Conservation (phyloP, 805 yeast genomes). For the Sugiyamaella qingdaonensis region DNA sequence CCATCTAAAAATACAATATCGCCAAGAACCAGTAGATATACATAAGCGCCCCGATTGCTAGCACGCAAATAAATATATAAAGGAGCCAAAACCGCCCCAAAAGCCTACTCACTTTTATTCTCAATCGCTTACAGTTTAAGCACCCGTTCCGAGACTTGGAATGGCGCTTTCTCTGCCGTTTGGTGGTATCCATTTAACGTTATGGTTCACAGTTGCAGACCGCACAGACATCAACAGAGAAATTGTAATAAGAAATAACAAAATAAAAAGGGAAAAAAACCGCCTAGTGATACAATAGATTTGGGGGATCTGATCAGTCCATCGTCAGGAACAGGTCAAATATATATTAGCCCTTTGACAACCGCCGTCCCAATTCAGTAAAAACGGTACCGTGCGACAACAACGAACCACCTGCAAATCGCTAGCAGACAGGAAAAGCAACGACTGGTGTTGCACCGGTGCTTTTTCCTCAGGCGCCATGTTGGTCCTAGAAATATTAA, state of each 20-base stretch:
- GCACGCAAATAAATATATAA: too few species aligned
- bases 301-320: too few species aligned
- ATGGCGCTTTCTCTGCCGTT: conserved; percentile 21
- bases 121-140: conserved; percentile 22
- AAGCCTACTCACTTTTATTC: conserved; percentile 20
- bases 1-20: neutral
- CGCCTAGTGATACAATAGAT: too few species aligned
- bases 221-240: too few species aligned
- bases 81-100: neutral
- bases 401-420: neutral
- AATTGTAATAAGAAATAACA: too few species aligned
- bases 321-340: too few species aligned
- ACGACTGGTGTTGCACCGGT: neutral
- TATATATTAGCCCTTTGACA: neutral
- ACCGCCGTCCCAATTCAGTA: neutral
- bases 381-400: neutral
- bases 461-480: neutral
- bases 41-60: too few species aligned
- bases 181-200: conserved; percentile 1
- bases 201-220: neutral
- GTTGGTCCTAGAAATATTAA: neutral
- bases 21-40: too few species aligned
- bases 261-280: too few species aligned
- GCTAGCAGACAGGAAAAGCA: neutral
- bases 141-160: conserved; percentile 27